phyloP scores from a whole-genome alignment of 768 basidiomycete genomes.

The Tricholoma bakamatsutake region DNA sequence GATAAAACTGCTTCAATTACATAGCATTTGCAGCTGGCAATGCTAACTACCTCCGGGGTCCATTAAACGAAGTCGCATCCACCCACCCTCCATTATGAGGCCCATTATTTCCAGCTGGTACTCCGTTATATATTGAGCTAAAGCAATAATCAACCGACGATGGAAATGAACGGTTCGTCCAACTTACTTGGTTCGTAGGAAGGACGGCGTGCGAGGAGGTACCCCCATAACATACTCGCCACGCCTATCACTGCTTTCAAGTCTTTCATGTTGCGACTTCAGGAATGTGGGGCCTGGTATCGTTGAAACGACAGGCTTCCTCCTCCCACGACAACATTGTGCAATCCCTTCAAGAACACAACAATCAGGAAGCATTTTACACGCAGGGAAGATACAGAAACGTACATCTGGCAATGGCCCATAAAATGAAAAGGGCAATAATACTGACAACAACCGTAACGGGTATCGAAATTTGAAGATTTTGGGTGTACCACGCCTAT shows the following conservation, averaged over 20 bases:
- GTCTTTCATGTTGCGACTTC: constrained; percentile 12
- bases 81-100: constrained; percentile 28
- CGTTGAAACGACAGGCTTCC: constrained; percentile 7
- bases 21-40: constrained; percentile 26
- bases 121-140: constrained; percentile 25
- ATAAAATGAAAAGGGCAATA: constrained; percentile 53
- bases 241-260: constrained; percentile 18
- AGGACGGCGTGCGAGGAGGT: constrained; percentile 10
- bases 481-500: constrained; percentile 72
- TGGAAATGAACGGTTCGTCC: constrained; percentile 9
- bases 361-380: background rate
- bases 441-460: constrained; percentile 69
- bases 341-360: constrained; percentile 22
- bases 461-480: constrained; percentile 76
- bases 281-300: constrained; percentile 7
- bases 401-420: constrained; percentile 39
- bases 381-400: constrained; percentile 6
- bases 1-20: background rate
- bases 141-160: constrained; percentile 3
- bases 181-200: constrained; percentile 14
- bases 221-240: constrained; percentile 13
- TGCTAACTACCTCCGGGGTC: background rate
- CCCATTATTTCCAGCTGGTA: constrained; percentile 24
- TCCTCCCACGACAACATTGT: constrained; percentile 26
- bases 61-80: constrained; percentile 26